A percentile compares a stretch with the other conserved stretches of the same genome.
phyloP scores from a whole-genome alignment of 495 filamentous ascomycete genomes.

The Neurospora sp. region DNA sequence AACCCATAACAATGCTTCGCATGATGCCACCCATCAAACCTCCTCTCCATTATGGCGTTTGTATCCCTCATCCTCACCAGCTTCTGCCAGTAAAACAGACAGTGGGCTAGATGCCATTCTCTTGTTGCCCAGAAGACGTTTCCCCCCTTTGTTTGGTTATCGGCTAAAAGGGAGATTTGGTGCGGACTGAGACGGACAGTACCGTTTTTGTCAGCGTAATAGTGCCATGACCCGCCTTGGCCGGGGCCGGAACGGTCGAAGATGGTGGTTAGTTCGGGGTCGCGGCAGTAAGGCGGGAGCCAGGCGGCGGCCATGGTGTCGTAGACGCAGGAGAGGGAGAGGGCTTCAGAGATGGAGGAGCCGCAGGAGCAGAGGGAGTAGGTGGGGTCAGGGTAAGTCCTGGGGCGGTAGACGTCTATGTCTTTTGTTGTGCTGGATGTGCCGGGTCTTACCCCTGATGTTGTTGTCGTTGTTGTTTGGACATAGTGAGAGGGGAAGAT shows the following conservation, averaged over 20 bases:
- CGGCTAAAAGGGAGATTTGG: background rate
- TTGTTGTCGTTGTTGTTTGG: background rate
- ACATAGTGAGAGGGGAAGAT: background rate
- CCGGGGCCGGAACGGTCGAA: slow-evolving; percentile 2
- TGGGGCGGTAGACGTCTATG: slow-evolving; percentile 8
- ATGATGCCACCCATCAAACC: slow-evolving; percentile 6
- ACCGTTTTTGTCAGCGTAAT: slow-evolving; percentile 3
- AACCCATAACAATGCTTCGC: slow-evolving; percentile 3
- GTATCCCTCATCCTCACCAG: slow-evolving; percentile 5
- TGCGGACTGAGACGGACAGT: background rate
- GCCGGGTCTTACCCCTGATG: background rate
- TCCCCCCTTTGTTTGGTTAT: background rate
- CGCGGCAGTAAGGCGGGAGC: slow-evolving; percentile 8
- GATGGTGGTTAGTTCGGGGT: slow-evolving; percentile 1
- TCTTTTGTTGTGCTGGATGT: background rate
- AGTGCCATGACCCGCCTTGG: background rate
- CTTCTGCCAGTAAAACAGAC: slow-evolving; percentile 15
- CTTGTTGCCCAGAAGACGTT: slow-evolving; percentile 5
- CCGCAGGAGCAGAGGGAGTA: slow-evolving; percentile 5
- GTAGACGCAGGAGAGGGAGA: background rate
- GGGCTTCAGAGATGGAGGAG: no score
- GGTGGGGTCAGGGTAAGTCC: background rate
- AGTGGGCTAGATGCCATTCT: slow-evolving; percentile 7
- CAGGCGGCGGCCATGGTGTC: slow-evolving; percentile 10
- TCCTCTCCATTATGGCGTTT: slow-evolving; percentile 7